Evolutionary conservation across 179 eudicot genomes (phyloP), one percentile per base, ranked within the genome.

Genomic region (Heliamphora pulchella): DNA sequence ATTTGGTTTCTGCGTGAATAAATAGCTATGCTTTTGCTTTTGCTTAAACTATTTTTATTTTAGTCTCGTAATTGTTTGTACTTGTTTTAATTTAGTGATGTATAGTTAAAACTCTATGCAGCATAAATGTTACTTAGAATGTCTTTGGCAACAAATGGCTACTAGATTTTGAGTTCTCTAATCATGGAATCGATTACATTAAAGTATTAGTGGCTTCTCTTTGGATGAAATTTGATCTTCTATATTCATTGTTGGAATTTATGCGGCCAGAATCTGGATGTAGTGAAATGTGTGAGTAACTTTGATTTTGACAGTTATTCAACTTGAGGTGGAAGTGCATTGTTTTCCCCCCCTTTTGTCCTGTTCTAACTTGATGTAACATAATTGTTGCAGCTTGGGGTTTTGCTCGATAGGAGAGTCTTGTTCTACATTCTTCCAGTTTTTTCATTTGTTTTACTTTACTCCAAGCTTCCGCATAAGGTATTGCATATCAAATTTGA

Each of bases 391-490:
- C 99, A 96, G 99, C 84, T 92, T 70, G 94, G 92, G 67, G 84
- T 85, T 81, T 61, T 94, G 58, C 90, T 93, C 86, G 99, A 96
- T 81, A 87, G 98, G 85, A 96, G 99, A 89, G 80, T 86, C 82
- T 79, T 81, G 68, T 72, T 84, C 64, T 94, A 89, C 83, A 62
- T 90, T 61, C 86, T 96, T 83, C 99, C 99, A 73, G 88, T 87
- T 82, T 73, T 92, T 47, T 86, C 92, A 55, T 96, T 94, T 82
- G 84, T 92, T 69, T 68, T 91, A 71, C 87, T 96, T 70, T 96
- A 96, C 80, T 96, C 98, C 67, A 96, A 96, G 87, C 95, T 96
- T 79, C 97, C 97, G 75, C 99, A 96, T 87, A 96, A 96, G 99
- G 99, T 96, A 89, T 69, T 81, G 51, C 44, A 53, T 79, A 77